Evolutionary conservation across 164 flowering plant genomes (phyloP).

Genomic region (Tetracentron sinense): DNA sequence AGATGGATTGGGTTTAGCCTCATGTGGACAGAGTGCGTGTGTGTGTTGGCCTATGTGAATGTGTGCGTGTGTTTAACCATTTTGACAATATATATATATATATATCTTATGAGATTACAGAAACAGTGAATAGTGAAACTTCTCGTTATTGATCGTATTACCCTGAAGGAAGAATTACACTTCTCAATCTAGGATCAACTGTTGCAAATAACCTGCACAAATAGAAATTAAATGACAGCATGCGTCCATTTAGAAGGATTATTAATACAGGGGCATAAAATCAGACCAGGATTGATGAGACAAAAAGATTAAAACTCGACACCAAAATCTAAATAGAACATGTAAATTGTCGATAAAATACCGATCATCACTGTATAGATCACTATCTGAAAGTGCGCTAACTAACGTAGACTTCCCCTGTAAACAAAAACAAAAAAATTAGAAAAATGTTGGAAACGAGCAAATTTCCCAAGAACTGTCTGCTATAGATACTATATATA

Average conservation of each 20-base stretch:
- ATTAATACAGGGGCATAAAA: background rate
- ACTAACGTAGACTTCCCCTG: slow-evolving; percentile 96
- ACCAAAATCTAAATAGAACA: background rate
- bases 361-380: slow-evolving; percentile 82
- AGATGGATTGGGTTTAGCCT: too few species aligned
- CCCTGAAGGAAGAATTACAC: slow-evolving; percentile 95
- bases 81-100: too few species aligned
- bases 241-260: background rate
- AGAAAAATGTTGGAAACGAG: background rate
- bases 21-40: too few species aligned
- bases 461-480: background rate
- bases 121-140: background rate
- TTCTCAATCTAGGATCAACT: slow-evolving; percentile 78
- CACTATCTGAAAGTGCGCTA: slow-evolving; percentile 65
- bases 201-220: slow-evolving; percentile 90
- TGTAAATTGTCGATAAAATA: slow-evolving; percentile 17
- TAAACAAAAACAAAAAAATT: too few species aligned
- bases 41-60: too few species aligned
- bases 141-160: slow-evolving; percentile 22
- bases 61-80: too few species aligned
- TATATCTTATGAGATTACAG: background rate
- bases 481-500: background rate
- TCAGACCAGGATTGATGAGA: too few species aligned
- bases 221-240: background rate
- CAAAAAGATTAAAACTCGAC: slow-evolving; percentile 8